Conservation (phyloP, 139 green algal species). For the Haematococcus sp. region DNA sequence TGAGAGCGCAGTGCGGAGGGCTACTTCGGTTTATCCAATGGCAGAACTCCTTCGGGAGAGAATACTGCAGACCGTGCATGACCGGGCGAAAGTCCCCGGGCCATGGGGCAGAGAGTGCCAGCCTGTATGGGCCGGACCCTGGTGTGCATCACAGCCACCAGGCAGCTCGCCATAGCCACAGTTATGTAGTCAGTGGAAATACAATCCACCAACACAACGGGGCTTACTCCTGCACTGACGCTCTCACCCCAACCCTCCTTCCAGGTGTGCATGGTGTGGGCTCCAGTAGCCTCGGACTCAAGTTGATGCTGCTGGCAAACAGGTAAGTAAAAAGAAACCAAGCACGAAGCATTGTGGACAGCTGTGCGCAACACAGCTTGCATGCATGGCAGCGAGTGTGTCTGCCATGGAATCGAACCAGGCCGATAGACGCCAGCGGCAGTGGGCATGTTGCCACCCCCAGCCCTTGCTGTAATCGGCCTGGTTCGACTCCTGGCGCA, state of each 20-base stretch:
- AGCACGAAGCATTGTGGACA: too few relatives aligned
- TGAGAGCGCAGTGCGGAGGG: constrained; percentile 74
- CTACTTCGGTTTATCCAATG: constrained; percentile 62
- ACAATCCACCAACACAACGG: constrained; percentile 90
- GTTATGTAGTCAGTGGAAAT: constrained; percentile 92
- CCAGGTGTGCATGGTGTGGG: not conserved
- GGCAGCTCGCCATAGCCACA: constrained; percentile 96
- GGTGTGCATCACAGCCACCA: constrained; percentile 42
- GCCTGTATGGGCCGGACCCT: constrained; percentile 84
- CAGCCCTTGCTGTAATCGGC: too few relatives aligned
- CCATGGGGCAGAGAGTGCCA: constrained; percentile 95
- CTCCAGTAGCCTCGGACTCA: too few relatives aligned
- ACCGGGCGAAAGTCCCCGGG: constrained; percentile 98
- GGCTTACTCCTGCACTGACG: constrained; percentile 98
- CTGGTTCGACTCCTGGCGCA: too few relatives aligned
- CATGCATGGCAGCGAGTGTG: too few relatives aligned
- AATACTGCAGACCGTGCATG: constrained; percentile 36
- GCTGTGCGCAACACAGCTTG: too few relatives aligned
- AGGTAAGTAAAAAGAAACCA: too few relatives aligned
- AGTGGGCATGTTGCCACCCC: too few relatives aligned
- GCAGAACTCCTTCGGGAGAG: constrained; percentile 19
- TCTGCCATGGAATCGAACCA: too few relatives aligned
- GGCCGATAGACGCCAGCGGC: too few relatives aligned
- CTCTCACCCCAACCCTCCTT: constrained; percentile 20
- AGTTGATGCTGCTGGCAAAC: too few relatives aligned